A percentile compares a stretch with the other conserved stretches of the same genome.
Evolutionary conservation across 2,329 filamentous ascomycete species (phyloP).

Genomic region (Stachybotrys echinatus): DNA sequence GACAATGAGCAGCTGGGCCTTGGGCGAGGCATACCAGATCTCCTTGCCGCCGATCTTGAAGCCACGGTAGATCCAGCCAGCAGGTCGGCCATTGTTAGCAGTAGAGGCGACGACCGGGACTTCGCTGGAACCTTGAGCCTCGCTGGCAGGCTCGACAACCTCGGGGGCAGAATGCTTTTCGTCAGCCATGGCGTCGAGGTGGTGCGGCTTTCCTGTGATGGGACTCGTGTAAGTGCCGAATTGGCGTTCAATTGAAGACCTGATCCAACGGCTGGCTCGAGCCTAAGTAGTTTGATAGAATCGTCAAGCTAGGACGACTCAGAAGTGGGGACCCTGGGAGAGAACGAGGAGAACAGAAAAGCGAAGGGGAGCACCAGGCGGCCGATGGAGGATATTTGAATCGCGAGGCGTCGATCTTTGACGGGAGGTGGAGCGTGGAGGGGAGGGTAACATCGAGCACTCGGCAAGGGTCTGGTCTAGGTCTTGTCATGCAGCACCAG

Average conservation of each 20-base stretch:
- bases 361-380: neutral
- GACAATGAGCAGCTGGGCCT: slow-evolving; percentile 65
- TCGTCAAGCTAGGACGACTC: neutral
- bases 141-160: neutral
- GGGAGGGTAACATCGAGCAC: neutral
- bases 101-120: neutral
- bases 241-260: neutral
- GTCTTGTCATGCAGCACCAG: neutral
- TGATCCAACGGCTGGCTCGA: neutral
- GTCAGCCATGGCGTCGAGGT: neutral
- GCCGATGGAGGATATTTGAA: neutral
- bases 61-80: slow-evolving; percentile 61
- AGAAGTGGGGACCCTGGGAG: neutral
- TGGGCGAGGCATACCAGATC: slow-evolving; percentile 68
- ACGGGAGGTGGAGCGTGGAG: neutral
- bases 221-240: neutral
- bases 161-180: neutral
- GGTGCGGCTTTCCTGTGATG: neutral
- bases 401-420: neutral
- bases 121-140: neutral
- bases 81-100: slow-evolving; percentile 23
- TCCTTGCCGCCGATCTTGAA: slow-evolving; percentile 36
- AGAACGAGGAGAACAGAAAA: neutral
- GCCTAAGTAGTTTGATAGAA: neutral
- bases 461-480: neutral